phyloP scores from a whole-genome alignment of 805 yeast species.

The Saturnispora mendoncae region DNA sequence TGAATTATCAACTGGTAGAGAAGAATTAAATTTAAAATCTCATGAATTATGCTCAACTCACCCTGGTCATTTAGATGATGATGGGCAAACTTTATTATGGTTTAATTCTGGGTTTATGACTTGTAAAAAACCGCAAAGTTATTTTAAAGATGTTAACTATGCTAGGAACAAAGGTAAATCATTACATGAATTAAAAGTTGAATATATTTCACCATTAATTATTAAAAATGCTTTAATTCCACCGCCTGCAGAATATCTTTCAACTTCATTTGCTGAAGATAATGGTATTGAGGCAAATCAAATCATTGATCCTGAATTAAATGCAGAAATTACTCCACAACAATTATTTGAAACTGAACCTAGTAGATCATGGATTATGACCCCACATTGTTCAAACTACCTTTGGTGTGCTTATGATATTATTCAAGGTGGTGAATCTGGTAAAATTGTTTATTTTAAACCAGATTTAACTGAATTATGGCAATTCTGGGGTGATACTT shows the following conservation, averaged over 20 bases:
- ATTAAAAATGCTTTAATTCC: constrained; percentile 43
- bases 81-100: constrained; percentile 48
- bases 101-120: constrained; percentile 60
- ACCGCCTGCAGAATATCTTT: constrained; percentile 36
- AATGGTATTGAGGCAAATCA: constrained; percentile 5
- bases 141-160: constrained; percentile 30
- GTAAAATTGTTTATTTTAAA: constrained; percentile 36
- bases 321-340: constrained; percentile 8
- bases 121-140: constrained; percentile 42
- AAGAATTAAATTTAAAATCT: constrained; percentile 11
- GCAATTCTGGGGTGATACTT: constrained; percentile 40
- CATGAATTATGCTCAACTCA: constrained; percentile 51
- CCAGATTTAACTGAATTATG: constrained; percentile 27
- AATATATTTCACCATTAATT: constrained; percentile 33
- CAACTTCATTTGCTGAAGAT: constrained; percentile 8
- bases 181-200: constrained; percentile 27
- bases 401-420: constrained; percentile 54
- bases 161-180: constrained; percentile 22
- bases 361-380: constrained; percentile 45
- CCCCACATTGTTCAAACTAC: constrained; percentile 45
- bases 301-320: constrained; percentile 9
- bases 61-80: constrained; percentile 53
- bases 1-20: constrained; percentile 19
- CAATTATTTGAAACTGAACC: constrained; percentile 33
- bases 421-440: constrained; percentile 44